Base-by-base conservation (phyloP, 1,284 basidiomycete species). In the Tilletia horrida region DNA sequence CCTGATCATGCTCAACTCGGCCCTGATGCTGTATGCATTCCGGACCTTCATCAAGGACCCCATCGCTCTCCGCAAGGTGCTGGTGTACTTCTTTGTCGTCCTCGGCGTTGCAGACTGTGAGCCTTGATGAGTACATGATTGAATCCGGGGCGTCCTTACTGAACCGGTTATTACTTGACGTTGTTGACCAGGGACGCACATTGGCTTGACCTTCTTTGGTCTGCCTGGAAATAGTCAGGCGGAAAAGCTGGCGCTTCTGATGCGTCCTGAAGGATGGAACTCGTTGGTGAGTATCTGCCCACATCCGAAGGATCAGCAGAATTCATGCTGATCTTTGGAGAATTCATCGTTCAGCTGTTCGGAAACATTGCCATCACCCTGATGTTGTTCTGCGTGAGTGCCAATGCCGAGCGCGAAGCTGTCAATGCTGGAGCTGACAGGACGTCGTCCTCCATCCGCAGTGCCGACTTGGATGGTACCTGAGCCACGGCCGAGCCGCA, bases 361-460 rank as follows among this genome's bases (percentile, higher is more conserved):
- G 76, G 76, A 6, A 78, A 78, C 66, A 73, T 78, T 52, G 65
- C 75, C 63, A 76, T 78, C 69, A 76, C 76, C 1, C 71, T 78
- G 25, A 66, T 73, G 44, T 68, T 78, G 11, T 76, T 78, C 55
- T 73, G 69, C 59, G 70, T 72, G 66, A 71, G 74, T 71, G 29
- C 18, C 6, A 48, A 18, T 6, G 18, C 7, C 25, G 3, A 55
- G 8, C 7, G 9, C 55, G 55, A 13, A 31, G 6, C 27, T 40
- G 9, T 40, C 45, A 48, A 55, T 7, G 27, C 9, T 18, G 27
- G 13, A 43, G 65, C 29, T 61, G 47, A 11, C 52, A 44, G 47
- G 27, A 3, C n/a, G 18, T 35, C 35, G 31, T 40, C 16, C 50
- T 21, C n/a, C 3, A 7, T 3, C n/a, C 23, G 23, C 50, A 52